phyloP scores from a whole-genome alignment of 1,284 basidiomycete genomes.

The Peniophora sp. region DNA sequence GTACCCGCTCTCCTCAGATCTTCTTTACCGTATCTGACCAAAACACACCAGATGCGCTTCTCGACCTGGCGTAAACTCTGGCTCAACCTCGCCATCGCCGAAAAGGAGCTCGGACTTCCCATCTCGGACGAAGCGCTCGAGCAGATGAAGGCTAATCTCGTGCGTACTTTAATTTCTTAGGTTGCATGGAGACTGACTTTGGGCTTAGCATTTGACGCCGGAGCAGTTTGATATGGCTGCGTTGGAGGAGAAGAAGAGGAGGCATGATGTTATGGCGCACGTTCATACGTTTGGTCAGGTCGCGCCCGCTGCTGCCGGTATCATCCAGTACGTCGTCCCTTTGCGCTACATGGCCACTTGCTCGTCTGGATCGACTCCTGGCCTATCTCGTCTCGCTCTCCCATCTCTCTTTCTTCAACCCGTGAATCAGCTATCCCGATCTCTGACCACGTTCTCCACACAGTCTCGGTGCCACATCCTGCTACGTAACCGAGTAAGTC shows the following conservation, averaged over 20 bases:
- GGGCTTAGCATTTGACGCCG: conserved; percentile 67
- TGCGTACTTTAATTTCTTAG: conserved; percentile 36
- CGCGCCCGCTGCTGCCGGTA: conserved; percentile 92
- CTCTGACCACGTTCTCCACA: not conserved
- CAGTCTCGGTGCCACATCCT: conserved; percentile 93
- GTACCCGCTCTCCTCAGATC: conserved; percentile 34
- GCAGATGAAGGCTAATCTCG: conserved; percentile 91
- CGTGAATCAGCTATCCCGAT: no score
- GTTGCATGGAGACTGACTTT: no score
- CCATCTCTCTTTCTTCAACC: no score
- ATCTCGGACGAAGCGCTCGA: conserved; percentile 89
- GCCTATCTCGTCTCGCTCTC: no score
- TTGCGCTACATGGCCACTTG: conserved; percentile 1
- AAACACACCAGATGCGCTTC: conserved; percentile 73
- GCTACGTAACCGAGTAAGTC: conserved; percentile 94
- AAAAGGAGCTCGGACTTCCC: conserved; percentile 90
- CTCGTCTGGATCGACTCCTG: conserved; percentile 6
- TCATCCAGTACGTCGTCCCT: conserved; percentile 77
- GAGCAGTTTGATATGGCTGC: conserved; percentile 92
- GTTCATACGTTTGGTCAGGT: conserved; percentile 95
- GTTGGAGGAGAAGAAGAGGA: conserved; percentile 90
- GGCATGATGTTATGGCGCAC: conserved; percentile 99
- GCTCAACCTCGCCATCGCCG: conserved; percentile 94
- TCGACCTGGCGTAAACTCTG: conserved; percentile 96
- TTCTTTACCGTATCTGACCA: not conserved